Evolutionary conservation across 2,329 filamentous ascomycete species (phyloP), one percentile per base, ranked within the genome.

Genomic region (Penicillium sp.): DNA sequence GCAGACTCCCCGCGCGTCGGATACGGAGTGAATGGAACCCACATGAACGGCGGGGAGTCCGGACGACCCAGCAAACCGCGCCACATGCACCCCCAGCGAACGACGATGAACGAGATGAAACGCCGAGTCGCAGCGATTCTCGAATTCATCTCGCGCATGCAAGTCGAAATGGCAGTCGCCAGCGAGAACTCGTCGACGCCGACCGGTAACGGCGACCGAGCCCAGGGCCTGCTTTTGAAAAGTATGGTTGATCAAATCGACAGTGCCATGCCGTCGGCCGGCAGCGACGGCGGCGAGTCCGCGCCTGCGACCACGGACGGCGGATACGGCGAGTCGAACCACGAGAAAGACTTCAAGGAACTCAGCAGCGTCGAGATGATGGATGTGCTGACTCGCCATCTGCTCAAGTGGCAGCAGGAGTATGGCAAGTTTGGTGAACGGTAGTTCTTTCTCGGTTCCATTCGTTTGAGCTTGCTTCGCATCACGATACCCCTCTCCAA

Each of bases 61-160:
- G 78, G 79, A 46, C 83, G 82, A 71, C 80, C 79, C 59, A 86
- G 82, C 61, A 91, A 89, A 70, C 72, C 78, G 3, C 80, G 79
- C 56, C 79, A 81, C 47, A 77, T 79, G 72, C 78, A 83, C 58
- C 73, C 81, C 11, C 78, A 83, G 49, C 78, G 80, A 63, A 84
- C 92, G 53, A 92, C 87, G 27, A 89, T 95, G 86, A 87, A 87
- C 55, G 92, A 96, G 68, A 92, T 96, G 85, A 90, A 89, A 74
- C 85, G 89, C 60, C 87, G 91, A 9, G 90, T 92, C 5, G 84
- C 89, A 4, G 88, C 84, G 18, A 95, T 97, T 68, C 81, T 96
- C 55, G 91, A 94, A 63, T 97, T 93, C 67, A 96, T 97, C 59
- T 88, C 89, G 4, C 86, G 90, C 61, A 93, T 91, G 53, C 92